These are phyloP conservation scores for Globisporangium perplexum DNA, from an alignment of 352 stramenopile genomes.

Conservation along the genomic window DNA sequence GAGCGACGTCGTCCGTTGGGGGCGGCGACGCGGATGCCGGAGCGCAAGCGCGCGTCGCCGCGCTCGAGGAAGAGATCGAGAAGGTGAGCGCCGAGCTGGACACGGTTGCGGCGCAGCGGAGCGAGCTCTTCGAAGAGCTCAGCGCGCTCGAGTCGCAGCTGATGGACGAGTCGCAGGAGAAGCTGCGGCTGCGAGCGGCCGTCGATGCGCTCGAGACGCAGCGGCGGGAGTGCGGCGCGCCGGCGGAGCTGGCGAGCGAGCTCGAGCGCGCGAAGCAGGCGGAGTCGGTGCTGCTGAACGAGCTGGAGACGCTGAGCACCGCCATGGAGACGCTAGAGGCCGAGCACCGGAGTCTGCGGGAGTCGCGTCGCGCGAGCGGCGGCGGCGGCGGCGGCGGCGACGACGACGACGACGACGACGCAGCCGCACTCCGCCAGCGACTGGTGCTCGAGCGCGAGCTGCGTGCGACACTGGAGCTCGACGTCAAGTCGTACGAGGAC, in stretches of 20 bases:
- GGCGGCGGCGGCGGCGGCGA: neutral
- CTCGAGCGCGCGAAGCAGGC: slow-evolving; percentile 4
- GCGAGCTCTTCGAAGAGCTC: slow-evolving; percentile 41
- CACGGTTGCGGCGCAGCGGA: slow-evolving; percentile 22
- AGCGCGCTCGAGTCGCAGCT: slow-evolving; percentile 37
- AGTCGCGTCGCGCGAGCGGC: neutral
- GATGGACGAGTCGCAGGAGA: slow-evolving; percentile 49
- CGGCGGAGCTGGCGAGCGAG: slow-evolving; percentile 4
- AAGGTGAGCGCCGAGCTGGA: slow-evolving; percentile 21
- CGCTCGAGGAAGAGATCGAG: slow-evolving; percentile 18
- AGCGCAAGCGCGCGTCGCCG: neutral
- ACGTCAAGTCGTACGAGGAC: slow-evolving; percentile 67
- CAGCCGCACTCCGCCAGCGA: slow-evolving; percentile 22
- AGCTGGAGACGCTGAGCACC: slow-evolving; percentile 4
- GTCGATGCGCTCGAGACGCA: slow-evolving; percentile 12
- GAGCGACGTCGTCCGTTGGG: too few species aligned
- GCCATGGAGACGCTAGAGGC: slow-evolving; percentile 6
- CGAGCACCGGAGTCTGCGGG: slow-evolving; percentile 7
- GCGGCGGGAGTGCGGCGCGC: slow-evolving; percentile 1
- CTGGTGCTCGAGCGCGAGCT: slow-evolving; percentile 33
- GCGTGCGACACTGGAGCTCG: slow-evolving; percentile 42
- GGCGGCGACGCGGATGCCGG: neutral
- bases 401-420: too few species aligned
- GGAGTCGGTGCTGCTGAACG: slow-evolving; percentile 4
- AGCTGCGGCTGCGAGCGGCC: slow-evolving; percentile 12